Conservation (phyloP, 441 rosid genomes). For the Daphne laureola region DNA sequence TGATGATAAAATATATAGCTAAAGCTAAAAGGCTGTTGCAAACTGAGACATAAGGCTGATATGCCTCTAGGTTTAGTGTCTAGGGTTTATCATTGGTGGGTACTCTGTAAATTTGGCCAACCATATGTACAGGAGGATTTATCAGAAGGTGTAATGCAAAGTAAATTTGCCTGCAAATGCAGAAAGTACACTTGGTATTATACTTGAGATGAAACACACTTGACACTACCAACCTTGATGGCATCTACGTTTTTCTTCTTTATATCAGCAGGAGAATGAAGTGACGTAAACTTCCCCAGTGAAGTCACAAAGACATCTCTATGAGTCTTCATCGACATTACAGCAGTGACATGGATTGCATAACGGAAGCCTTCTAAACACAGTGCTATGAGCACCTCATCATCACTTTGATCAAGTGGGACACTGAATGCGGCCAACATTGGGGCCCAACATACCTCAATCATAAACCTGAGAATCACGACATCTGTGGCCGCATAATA, state of each 20-base stretch:
- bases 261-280: slow-evolving; percentile 97
- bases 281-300: slow-evolving; percentile 93
- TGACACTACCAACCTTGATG: slow-evolving; percentile 72
- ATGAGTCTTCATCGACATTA: slow-evolving; percentile 98
- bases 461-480: slow-evolving; percentile 91
- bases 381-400: slow-evolving; percentile 59
- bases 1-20: no score
- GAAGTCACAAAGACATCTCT: slow-evolving; percentile 99
- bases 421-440: slow-evolving; percentile 99
- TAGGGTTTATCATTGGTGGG: no score
- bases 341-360: slow-evolving; percentile 96
- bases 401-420: slow-evolving; percentile 97
- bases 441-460: slow-evolving; percentile 99
- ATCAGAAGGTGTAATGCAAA: no score
- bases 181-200: background rate
- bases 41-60: no score
- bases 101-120: no score
- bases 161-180: background rate
- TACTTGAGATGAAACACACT: slow-evolving; percentile 3
- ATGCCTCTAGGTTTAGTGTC: no score
- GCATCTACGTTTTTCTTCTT: slow-evolving; percentile 91
- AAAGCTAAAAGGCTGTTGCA: no score
- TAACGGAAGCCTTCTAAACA: slow-evolving; percentile 93
- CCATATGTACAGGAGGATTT: no score
- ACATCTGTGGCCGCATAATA: slow-evolving; percentile 97